Evolutionary conservation across 2,329 filamentous ascomycete genomes (phyloP).

Genomic region (Colletotrichum tropicicola): DNA sequence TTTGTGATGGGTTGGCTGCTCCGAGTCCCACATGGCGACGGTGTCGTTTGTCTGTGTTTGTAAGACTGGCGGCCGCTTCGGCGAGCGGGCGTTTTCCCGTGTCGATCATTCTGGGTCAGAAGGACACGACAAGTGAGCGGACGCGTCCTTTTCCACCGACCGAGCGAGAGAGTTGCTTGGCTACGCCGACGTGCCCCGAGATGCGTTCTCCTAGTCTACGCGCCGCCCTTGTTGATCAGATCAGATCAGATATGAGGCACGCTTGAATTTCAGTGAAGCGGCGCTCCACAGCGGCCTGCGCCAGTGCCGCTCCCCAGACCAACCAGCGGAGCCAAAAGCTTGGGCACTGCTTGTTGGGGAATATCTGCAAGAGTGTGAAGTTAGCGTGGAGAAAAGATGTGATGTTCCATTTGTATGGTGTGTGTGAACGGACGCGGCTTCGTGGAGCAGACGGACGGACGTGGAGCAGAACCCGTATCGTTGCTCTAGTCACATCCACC

Average conservation of each 20-base stretch:
- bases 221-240: background rate
- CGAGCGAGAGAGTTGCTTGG: background rate
- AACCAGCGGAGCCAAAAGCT: background rate
- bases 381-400: background rate
- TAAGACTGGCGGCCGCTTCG: background rate
- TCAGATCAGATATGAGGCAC: background rate
- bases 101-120: constrained; percentile 7
- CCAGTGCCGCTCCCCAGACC: background rate
- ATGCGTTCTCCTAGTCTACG: background rate
- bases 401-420: background rate
- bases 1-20: background rate
- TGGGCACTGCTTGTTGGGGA: background rate
- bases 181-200: background rate
- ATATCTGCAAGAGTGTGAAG: background rate
- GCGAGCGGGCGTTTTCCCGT: background rate
- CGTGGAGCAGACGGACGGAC: background rate
- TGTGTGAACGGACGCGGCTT: background rate
- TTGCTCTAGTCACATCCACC: background rate
- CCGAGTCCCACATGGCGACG: background rate
- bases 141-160: constrained; percentile 1
- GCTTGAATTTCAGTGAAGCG: background rate
- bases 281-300: background rate
- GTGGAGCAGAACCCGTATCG: background rate
- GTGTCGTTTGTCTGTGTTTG: background rate
- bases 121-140: background rate